Percentiles rank a stretch among this genome's conserved stretches.
phyloP scores from a whole-genome alignment of 176 grass and related monocot species.

The Oryza australiensis region DNA sequence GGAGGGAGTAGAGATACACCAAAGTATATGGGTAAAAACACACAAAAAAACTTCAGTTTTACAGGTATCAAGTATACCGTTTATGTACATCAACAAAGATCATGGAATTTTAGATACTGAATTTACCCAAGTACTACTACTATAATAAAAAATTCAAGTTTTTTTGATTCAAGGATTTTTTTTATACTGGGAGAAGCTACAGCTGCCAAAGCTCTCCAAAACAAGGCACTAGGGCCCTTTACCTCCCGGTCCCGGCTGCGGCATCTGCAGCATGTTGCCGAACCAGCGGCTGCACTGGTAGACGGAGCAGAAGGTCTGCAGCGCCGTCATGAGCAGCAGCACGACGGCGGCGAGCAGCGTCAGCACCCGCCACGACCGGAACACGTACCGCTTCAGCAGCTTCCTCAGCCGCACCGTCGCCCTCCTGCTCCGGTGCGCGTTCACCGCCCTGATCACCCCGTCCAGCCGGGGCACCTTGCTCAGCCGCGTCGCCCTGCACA shows the following conservation, averaged over 20 bases:
- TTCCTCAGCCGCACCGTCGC: constrained; percentile 33
- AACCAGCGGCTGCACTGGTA: constrained; percentile 66
- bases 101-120: background rate
- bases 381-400: constrained; percentile 67
- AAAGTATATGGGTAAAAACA: too few relatives aligned
- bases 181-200: too few relatives aligned
- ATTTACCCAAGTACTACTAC: too few relatives aligned
- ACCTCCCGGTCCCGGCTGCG: background rate
- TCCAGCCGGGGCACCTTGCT: constrained; percentile 61
- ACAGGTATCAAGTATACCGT: background rate
- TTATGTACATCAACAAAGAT: background rate
- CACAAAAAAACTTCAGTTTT: background rate
- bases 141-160: too few relatives aligned
- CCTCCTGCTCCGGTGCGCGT: constrained; percentile 41
- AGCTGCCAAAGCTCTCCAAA: too few relatives aligned
- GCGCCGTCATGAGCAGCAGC: constrained; percentile 55
- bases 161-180: too few relatives aligned
- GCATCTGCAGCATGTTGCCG: constrained; percentile 6
- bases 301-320: constrained; percentile 75
- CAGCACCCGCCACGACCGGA: constrained; percentile 67
- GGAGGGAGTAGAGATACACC: too few relatives aligned
- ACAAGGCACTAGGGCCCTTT: background rate
- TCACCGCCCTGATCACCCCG: constrained; percentile 51
- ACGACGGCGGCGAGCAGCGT: constrained; percentile 64
- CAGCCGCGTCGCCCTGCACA: constrained; percentile 54